Base-by-base conservation (phyloP, 371 early-diverging fungal species). In the Fennellomyces sp. region DNA sequence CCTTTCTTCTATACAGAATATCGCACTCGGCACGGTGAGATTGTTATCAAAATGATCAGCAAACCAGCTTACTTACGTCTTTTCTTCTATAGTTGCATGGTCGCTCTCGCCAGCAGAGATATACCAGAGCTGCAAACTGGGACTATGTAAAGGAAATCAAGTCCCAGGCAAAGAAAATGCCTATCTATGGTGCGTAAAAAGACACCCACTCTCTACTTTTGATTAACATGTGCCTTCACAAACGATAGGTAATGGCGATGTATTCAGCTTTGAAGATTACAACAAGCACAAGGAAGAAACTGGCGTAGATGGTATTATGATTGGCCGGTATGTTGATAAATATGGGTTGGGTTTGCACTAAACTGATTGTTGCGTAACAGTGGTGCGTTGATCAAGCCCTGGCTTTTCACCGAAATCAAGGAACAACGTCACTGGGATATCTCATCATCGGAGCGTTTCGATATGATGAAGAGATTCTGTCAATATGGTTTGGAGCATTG, bases 401-500 rank as follows among this genome's bases (percentile, higher is more conserved):
- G 99, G 99, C 75, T 98, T 3, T 95, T 95, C 74, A 83, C 88
- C n/a, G 98, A 98, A 72, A 96, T 98, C 66, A 88, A 92, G 62
- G 85, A 89, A 23, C 85, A 90, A 52, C 78, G 88, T 19, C 85
- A 93, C 51, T 94, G 90, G 89, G 99, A 98, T 70, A 97, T 97
- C 52, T 91, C 93, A 23, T 83, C 95, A 0, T 66, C 78, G 4
- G 97, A 98, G 77, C 89, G 99, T 26, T 81, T 98, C 53, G 97
- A 95, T 36, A 91, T 98, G 61, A 69, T 97, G 63, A 84, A 87
- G 53, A 74, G 88, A 31, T 98, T 92, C 76, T 88, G 88, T 25
- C 69, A 88, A 33, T 94, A 84, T 70, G 99, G 97, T 28, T 69
- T 97, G 52, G 97, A 96, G 68, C 93, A 95, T 65, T 98, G 97